Evolutionary conservation across 148 eudicot genomes (phyloP).

Genomic region (Amaranthus hypochondriacus): DNA sequence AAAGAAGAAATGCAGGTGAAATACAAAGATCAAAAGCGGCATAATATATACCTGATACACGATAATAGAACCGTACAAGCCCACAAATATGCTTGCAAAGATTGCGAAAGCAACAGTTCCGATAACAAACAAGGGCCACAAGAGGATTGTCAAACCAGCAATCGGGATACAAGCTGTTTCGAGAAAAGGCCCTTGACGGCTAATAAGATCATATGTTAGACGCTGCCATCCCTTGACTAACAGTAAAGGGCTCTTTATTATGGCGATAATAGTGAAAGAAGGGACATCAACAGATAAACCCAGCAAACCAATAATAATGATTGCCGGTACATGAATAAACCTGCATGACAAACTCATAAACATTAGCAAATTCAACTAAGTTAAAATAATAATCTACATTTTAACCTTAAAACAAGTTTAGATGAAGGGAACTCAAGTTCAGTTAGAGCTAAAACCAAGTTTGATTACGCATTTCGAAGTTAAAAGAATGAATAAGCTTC

Average conservation of each 20-base stretch:
- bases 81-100: conserved; percentile 72
- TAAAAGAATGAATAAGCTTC: neutral
- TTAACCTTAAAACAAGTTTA: too few relatives aligned
- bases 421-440: too few relatives aligned
- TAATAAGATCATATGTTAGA: conserved; percentile 67
- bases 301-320: conserved; percentile 67
- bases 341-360: conserved; percentile 33
- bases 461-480: too few relatives aligned
- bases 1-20: neutral
- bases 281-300: conserved; percentile 82
- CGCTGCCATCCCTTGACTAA: conserved; percentile 88
- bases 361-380: conserved; percentile 8
- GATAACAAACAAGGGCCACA: conserved; percentile 84
- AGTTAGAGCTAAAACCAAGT: too few relatives aligned
- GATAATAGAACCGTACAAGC: conserved; percentile 65
- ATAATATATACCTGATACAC: conserved; percentile 66
- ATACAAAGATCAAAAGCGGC: neutral
- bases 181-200: conserved; percentile 89
- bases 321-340: conserved; percentile 79
- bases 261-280: conserved; percentile 62
- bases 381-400: neutral
- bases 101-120: conserved; percentile 60
- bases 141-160: conserved; percentile 81
- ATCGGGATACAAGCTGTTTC: conserved; percentile 92
- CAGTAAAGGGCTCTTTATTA: conserved; percentile 83